These are phyloP conservation scores for Neonothopanus nambi DNA, from an alignment of 1,284 basidiomycete species.

Conservation along the genomic window DNA sequence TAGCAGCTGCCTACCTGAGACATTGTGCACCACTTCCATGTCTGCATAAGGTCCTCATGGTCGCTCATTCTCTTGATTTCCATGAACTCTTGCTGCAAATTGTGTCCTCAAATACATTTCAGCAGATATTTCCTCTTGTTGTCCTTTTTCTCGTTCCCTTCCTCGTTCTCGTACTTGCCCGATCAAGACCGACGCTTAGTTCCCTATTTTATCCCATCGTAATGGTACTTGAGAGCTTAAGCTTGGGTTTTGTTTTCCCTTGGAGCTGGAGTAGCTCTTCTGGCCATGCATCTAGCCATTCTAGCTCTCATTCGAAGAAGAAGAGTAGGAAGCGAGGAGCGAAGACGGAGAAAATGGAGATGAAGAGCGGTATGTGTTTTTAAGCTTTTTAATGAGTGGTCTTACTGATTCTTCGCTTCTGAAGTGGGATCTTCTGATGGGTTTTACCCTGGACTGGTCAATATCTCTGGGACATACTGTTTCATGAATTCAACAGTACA, in stretches of 20 bases:
- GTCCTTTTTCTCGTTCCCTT: slow-evolving; percentile 56
- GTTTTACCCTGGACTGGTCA: slow-evolving; percentile 85
- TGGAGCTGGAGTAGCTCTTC: slow-evolving; percentile 55
- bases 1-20: too few relatives aligned
- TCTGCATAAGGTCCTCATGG: slow-evolving; percentile 7
- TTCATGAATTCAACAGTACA: slow-evolving; percentile 95
- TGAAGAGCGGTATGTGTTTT: not conserved
- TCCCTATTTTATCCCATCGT: slow-evolving; percentile 35
- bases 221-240: slow-evolving; percentile 65
- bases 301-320: slow-evolving; percentile 17
- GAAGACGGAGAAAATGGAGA: slow-evolving; percentile 2
- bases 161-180: slow-evolving; percentile 43
- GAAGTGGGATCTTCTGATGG: slow-evolving; percentile 31
- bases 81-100: slow-evolving; percentile 3
- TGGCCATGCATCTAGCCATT: slow-evolving; percentile 17
- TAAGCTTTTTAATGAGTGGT: not conserved
- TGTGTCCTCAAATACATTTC: slow-evolving; percentile 26
- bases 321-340: slow-evolving; percentile 29
- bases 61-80: not conserved
- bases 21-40: slow-evolving; percentile 1
- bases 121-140: slow-evolving; percentile 57
- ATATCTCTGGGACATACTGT: slow-evolving; percentile 92
- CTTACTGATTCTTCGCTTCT: not conserved
- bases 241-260: slow-evolving; percentile 48
- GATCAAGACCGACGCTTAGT: slow-evolving; percentile 26